Evolutionary conservation across 495 filamentous ascomycete genomes (phyloP).

Genomic region (Aspergillus avenaceus): DNA sequence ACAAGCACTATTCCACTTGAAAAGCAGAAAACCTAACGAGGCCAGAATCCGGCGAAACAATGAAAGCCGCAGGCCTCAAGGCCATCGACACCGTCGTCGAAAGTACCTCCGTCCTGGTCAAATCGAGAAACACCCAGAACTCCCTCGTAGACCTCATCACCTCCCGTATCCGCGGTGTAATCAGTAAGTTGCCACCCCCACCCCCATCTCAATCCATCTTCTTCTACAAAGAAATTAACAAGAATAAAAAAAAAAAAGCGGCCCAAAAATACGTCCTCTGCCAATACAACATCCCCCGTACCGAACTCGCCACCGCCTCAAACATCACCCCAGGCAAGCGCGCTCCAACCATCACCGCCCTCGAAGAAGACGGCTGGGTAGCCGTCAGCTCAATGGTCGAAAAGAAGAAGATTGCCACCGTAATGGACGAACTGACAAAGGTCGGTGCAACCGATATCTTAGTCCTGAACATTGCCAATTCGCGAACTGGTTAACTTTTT

Average conservation of each 20-base stretch:
- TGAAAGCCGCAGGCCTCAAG: constrained; percentile 95
- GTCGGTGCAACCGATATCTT: constrained; percentile 86
- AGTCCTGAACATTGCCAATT: constrained; percentile 84
- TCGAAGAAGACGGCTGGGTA: constrained; percentile 90
- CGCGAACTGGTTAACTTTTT: constrained; percentile 50
- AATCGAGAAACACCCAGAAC: constrained; percentile 82
- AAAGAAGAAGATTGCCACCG: constrained; percentile 79
- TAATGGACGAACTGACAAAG: constrained; percentile 83
- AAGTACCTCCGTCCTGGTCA: constrained; percentile 84
- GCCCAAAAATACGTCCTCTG: constrained; percentile 92
- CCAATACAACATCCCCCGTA: constrained; percentile 86
- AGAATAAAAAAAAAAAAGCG: too few relatives aligned
- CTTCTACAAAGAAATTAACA: too few relatives aligned
- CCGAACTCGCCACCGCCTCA: constrained; percentile 59
- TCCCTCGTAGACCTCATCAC: constrained; percentile 76
- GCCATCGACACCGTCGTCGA: constrained; percentile 90
- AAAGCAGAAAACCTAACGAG: not conserved
- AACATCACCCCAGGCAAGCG: constrained; percentile 91
- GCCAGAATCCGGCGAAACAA: constrained; percentile 94
- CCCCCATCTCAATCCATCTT: not conserved
- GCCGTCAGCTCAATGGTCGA: constrained; percentile 92
- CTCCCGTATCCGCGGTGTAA: constrained; percentile 83
- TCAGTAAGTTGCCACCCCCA: constrained; percentile 52
- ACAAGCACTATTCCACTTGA: not conserved
- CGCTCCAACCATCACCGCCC: constrained; percentile 80